Base-by-base conservation (phyloP, 495 filamentous ascomycete genomes). In the Penicillium macrosclerotiorum region DNA sequence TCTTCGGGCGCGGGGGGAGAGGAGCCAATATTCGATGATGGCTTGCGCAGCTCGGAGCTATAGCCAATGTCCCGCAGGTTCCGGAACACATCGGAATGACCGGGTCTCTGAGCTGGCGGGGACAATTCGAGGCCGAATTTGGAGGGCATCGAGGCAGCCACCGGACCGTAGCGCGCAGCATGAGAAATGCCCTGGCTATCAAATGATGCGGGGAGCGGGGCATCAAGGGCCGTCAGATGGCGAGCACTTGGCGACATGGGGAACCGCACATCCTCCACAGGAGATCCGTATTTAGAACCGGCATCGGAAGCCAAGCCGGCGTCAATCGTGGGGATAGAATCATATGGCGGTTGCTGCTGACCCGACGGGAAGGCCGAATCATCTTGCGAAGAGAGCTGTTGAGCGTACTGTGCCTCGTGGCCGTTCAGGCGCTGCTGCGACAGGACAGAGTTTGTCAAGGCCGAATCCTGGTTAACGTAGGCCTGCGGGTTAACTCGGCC, bases 161-260 rank as follows among this genome's bases (percentile, higher is more conserved):
- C 89, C 0, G 93, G 89, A 1, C 89, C 94, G 59, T 90, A 88
- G 38, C 90, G 80, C 18, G 93, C 92, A 42, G 87, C 87, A 58
- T 89, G 86, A 5, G 91, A 96, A 14, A 96, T 88, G 32, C 93
- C 93, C 54, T 97, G 90, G 58, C 89, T 95, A 63, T 97, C 94
- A 60, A 98, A 96, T 1, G 93, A 97, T 8, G 89, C 90, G 7
- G 93, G 93, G 18, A 98, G 81, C 2, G 89, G 89, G 5, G 90
- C 94, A 73, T 98, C 93, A 14, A 96, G 78, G n/a, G 90, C 88
- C 33, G 81, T 94, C 31, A 90, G 77, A 71, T 80, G 65, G 63
- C 77, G 17, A 37, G 65, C 56, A 42, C 57, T 73, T 4, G 91
- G 89, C n/a, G 92, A 92, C 46, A 89, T 78, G 18, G 86, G 84